phyloP scores from a whole-genome alignment of 2,329 filamentous ascomycete genomes.

The Coniochaeta ligniaria region DNA sequence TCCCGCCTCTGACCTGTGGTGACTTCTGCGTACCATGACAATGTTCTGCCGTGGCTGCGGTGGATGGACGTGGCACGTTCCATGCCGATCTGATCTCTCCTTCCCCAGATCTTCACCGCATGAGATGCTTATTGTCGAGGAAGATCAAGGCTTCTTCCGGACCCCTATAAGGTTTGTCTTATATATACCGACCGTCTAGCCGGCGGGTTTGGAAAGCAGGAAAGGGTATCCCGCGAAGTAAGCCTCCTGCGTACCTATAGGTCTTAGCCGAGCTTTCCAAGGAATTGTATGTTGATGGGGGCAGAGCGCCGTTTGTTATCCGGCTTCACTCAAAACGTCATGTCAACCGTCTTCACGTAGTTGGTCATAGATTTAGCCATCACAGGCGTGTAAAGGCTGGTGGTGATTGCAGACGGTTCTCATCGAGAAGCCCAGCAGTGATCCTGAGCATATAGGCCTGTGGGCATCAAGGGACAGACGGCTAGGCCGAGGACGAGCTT shows the following conservation, averaged over 20 bases:
- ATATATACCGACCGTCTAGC: not conserved
- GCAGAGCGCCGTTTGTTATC: not conserved
- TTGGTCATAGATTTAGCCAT: not conserved
- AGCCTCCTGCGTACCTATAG: not conserved
- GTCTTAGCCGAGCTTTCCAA: not conserved
- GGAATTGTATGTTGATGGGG: not conserved
- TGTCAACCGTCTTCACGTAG: not conserved
- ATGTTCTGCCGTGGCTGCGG: not conserved
- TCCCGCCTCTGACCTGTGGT: not conserved
- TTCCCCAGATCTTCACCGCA: not conserved
- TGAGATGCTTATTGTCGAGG: not conserved
- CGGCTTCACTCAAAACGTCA: not conserved
- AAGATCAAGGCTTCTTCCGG: not conserved
- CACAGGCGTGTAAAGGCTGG: no score
- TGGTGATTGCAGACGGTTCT: no score
- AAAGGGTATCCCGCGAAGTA: not conserved
- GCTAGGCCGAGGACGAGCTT: no score
- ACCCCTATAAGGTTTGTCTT: not conserved
- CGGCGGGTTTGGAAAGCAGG: not conserved
- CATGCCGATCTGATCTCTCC: not conserved
- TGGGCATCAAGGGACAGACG: no score
- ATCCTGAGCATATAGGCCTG: no score
- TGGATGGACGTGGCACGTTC: not conserved
- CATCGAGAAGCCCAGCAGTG: no score
- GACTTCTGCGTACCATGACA: not conserved